A percentile compares a stretch with the other conserved stretches of the same genome.
Conservation (phyloP, 306 rosid species). For the Biancaea sappan region DNA sequence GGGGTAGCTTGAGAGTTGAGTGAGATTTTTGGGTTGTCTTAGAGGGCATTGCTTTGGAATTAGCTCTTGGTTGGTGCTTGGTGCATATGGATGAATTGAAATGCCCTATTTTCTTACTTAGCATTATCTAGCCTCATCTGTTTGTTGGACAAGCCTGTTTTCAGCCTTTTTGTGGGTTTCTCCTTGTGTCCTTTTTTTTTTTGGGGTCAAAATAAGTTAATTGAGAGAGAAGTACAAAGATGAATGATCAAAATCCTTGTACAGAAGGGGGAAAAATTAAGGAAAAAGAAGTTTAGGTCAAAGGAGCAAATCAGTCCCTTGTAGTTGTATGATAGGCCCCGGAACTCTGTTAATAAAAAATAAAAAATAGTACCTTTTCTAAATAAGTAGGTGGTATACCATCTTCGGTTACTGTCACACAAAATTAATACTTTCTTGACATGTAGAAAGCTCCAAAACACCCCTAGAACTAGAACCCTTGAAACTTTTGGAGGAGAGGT, state of each 20-base stretch:
- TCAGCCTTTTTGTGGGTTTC: neutral
- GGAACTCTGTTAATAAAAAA: neutral
- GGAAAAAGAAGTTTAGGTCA: neutral
- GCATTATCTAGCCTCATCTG: neutral
- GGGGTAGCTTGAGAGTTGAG: neutral
- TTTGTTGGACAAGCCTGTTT: neutral
- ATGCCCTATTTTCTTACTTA: too few species aligned
- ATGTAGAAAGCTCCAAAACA: conserved; percentile 9
- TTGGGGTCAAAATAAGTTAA: neutral
- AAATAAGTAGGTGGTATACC: neutral
- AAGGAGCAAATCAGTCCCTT: neutral
- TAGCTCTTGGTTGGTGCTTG: neutral
- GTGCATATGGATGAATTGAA: neutral
- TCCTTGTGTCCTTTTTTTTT: too few species aligned
- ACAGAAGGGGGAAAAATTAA: neutral
- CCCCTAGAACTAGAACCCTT: neutral
- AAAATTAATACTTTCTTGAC: conserved; percentile 1
- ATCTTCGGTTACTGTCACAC: neutral
- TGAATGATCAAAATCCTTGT: neutral
- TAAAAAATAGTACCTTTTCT: neutral
- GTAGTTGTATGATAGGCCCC: neutral
- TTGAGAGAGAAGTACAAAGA: neutral
- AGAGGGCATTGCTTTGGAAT: neutral
- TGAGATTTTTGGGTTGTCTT: neutral
- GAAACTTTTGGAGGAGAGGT: conserved; percentile 4